Conservation (phyloP, 306 rosid genomes). For the Styphnolobium japonicum region DNA sequence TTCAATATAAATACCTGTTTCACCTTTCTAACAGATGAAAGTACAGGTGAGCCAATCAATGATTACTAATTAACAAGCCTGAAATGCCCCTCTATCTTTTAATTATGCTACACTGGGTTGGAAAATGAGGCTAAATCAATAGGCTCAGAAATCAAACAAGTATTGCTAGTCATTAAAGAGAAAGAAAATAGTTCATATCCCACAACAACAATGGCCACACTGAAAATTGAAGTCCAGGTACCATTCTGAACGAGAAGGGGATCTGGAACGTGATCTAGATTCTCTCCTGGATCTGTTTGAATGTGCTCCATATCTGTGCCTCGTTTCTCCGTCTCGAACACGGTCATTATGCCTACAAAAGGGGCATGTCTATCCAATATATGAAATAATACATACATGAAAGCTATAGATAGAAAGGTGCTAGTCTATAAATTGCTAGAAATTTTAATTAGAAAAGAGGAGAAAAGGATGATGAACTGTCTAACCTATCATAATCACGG, state of each 20-base stretch:
- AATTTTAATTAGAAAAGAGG: not conserved
- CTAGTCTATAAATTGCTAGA: not conserved
- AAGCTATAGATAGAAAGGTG: not conserved
- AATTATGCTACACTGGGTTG: not conserved
- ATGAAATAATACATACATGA: not conserved
- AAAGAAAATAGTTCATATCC: not conserved
- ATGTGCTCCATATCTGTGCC: conserved; percentile 45
- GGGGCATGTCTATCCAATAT: not conserved
- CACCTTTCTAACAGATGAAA: not conserved
- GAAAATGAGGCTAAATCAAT: conserved; percentile 2
- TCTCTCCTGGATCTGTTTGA: conserved; percentile 44
- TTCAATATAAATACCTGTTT: not conserved
- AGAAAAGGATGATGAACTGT: not conserved
- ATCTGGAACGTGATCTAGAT: conserved; percentile 58
- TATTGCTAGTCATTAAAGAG: not conserved
- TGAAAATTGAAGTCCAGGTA: conserved; percentile 20
- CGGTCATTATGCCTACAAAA: conserved; percentile 43
- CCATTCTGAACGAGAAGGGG: conserved; percentile 59
- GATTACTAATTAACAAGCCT: not conserved
- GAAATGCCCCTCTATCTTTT: not conserved
- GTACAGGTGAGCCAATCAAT: not conserved
- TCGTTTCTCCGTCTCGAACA: conserved; percentile 54
- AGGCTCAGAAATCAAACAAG: not conserved
- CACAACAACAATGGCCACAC: conserved; percentile 8
- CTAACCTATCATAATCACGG: conserved; percentile 58